Evolutionary conservation across 768 basidiomycete genomes (phyloP).

Genomic region (Daedalea quercina): DNA sequence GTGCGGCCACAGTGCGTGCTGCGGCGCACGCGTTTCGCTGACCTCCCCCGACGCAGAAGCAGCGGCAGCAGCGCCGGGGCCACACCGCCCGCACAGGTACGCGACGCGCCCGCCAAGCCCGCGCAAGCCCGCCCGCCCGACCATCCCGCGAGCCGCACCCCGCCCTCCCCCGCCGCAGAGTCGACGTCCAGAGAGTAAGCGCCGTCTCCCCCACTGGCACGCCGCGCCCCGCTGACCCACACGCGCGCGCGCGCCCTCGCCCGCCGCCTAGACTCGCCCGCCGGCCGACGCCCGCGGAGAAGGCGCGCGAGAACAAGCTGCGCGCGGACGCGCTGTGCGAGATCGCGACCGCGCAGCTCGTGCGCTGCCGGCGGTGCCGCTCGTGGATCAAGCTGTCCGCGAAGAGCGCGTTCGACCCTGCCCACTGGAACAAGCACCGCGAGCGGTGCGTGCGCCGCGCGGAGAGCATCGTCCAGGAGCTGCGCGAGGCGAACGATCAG

Average conservation of each 20-base stretch:
- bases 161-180: neutral
- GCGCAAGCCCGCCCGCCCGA: neutral
- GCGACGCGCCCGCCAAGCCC: neutral
- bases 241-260: neutral
- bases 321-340: neutral
- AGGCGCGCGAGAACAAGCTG: conserved; percentile 1
- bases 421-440: conserved; percentile 63
- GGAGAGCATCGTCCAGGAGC: conserved; percentile 13
- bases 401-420: conserved; percentile 60
- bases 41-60: neutral
- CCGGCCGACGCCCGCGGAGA: neutral
- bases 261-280: neutral
- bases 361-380: conserved; percentile 45
- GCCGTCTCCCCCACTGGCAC: neutral
- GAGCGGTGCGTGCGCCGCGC: conserved; percentile 49
- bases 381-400: conserved; percentile 56
- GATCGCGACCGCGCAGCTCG: neutral
- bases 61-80: neutral
- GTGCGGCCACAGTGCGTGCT: neutral
- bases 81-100: neutral
- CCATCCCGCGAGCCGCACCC: neutral
- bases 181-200: neutral
- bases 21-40: neutral
- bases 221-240: neutral
- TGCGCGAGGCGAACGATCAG: conserved; percentile 7